These are phyloP conservation scores for Camelina laxa DNA, from an alignment of 345 rosid genomes.

Conservation along the genomic window DNA sequence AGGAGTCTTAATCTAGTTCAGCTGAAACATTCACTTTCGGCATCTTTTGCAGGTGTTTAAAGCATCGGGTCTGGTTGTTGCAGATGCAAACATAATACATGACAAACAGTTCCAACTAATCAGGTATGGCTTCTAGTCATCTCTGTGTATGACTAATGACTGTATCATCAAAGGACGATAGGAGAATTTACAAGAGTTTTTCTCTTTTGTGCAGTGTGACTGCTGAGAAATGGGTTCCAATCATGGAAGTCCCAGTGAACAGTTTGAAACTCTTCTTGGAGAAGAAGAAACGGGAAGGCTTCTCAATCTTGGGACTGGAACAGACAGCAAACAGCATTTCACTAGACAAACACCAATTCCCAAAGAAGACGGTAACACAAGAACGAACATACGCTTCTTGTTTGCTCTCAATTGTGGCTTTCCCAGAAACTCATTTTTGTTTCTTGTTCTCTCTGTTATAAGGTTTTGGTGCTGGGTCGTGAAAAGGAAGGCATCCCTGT, in stretches of 20 bases:
- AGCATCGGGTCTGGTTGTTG: slow-evolving; percentile 77
- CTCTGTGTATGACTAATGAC: neutral
- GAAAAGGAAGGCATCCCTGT: slow-evolving; percentile 96
- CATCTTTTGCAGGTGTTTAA: slow-evolving; percentile 69
- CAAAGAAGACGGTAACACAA: slow-evolving; percentile 64
- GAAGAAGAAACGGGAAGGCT: slow-evolving; percentile 86
- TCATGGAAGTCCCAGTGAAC: slow-evolving; percentile 78
- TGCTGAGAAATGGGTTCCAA: slow-evolving; percentile 97
- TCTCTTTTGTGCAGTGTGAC: slow-evolving; percentile 68
- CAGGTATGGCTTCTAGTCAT: slow-evolving; percentile 54
- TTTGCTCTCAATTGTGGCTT: neutral
- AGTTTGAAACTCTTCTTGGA: slow-evolving; percentile 80
- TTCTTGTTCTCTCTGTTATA: neutral
- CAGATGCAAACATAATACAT: slow-evolving; percentile 64
- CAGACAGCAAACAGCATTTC: slow-evolving; percentile 90
- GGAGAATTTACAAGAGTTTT: neutral
- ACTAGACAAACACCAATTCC: slow-evolving; percentile 72
- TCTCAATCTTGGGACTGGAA: slow-evolving; percentile 88
- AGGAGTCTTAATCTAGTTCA: slow-evolving; percentile 3
- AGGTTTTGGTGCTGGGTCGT: slow-evolving; percentile 94
- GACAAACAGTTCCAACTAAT: slow-evolving; percentile 97
- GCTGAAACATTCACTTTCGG: neutral
- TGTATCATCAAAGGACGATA: neutral
- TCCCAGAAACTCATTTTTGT: neutral
- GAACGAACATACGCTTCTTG: neutral